Evolutionary conservation across 768 basidiomycete genomes (phyloP).

Genomic region (Phaeotremella fagi): DNA sequence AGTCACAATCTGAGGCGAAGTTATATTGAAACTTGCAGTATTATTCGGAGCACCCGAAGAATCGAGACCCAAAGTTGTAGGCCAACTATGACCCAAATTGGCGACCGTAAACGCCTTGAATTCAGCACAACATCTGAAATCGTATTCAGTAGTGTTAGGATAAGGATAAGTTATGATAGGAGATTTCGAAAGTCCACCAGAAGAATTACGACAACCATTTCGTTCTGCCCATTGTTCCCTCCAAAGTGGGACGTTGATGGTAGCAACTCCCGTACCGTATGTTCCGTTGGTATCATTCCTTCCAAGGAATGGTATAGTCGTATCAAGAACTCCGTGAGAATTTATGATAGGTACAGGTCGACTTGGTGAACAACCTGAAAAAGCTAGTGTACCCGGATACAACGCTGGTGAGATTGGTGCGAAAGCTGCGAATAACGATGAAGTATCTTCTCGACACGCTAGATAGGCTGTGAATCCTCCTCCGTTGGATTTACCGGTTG

Average conservation of each 20-base stretch:
- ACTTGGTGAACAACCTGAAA: constrained; percentile 17
- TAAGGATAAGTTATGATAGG: constrained; percentile 6
- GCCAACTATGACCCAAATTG: constrained; percentile 36
- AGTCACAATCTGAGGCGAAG: constrained; percentile 7
- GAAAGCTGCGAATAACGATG: constrained; percentile 31
- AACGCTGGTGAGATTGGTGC: constrained; percentile 29
- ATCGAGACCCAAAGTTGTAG: constrained; percentile 30
- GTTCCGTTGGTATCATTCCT: constrained; percentile 7
- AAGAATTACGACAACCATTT: constrained; percentile 19
- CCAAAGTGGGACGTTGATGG: constrained; percentile 23
- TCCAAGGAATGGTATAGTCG: constrained; percentile 26
- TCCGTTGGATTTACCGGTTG: constrained; percentile 37
- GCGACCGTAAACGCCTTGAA: constrained; percentile 20
- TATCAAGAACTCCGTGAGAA: constrained; percentile 30
- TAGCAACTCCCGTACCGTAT: constrained; percentile 13
- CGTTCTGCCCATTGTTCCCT: constrained; percentile 25
- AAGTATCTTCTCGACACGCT: constrained; percentile 29
- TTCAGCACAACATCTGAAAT: constrained; percentile 13
- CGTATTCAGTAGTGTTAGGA: constrained; percentile 15
- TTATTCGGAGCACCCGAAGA: constrained; percentile 20
- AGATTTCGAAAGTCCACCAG: background rate
- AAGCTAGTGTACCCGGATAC: constrained; percentile 27
- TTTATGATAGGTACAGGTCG: constrained; percentile 24
- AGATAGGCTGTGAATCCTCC: constrained; percentile 35
- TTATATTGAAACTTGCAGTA: constrained; percentile 23